Evolutionary conservation across 2,329 filamentous ascomycete species (phyloP).

Genomic region (Penicillium sp.): DNA sequence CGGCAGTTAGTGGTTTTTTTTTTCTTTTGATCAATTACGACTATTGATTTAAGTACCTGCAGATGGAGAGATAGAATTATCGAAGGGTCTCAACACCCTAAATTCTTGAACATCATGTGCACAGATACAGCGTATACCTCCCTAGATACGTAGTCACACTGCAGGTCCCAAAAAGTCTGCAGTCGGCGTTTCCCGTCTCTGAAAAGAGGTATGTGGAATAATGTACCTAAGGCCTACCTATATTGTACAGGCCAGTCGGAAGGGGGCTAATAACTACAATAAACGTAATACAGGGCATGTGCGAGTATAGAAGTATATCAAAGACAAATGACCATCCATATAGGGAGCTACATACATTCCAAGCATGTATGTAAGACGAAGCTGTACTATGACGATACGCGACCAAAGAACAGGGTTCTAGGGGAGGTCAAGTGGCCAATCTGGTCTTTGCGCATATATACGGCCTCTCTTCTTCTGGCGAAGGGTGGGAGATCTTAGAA

Average conservation of each 20-base stretch:
- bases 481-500: not conserved
- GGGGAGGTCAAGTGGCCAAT: not conserved
- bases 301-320: not conserved
- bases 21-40: constrained; percentile 1
- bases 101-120: not conserved
- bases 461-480: not conserved
- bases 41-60: constrained; percentile 24
- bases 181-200: not conserved
- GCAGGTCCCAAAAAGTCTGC: not conserved
- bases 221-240: not conserved
- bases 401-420: not conserved
- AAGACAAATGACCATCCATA: not conserved
- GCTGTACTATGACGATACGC: not conserved
- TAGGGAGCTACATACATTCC: not conserved
- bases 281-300: not conserved
- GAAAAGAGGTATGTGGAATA: not conserved
- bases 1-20: constrained; percentile 6
- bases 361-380: not conserved
- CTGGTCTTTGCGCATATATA: not conserved
- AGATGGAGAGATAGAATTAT: not conserved
- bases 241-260: not conserved
- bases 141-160: not conserved
- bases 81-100: too few species aligned
- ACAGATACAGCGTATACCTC: not conserved
- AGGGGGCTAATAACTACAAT: not conserved